Conservation (phyloP, 352 stramenopile genomes). For the Phytophthora capsici region DNA sequence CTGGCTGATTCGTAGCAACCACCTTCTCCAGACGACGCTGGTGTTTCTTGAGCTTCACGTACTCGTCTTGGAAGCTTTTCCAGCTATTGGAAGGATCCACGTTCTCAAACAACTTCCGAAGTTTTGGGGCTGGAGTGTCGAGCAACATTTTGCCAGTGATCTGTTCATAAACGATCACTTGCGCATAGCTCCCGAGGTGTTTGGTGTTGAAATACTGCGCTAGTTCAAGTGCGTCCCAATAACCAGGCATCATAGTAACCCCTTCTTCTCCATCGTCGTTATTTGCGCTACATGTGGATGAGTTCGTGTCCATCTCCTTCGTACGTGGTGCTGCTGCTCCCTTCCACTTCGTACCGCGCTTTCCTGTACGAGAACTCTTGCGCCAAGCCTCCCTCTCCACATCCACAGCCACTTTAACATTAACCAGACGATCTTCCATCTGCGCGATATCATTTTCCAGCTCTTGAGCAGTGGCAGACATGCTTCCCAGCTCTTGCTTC, state of each 20-base stretch:
- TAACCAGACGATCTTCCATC: slow-evolving; percentile 67
- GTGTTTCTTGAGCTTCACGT: slow-evolving; percentile 50
- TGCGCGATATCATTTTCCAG: slow-evolving; percentile 65
- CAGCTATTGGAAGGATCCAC: slow-evolving; percentile 39
- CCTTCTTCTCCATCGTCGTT: slow-evolving; percentile 13
- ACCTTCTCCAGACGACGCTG: slow-evolving; percentile 46
- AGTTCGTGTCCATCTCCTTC: slow-evolving; percentile 11
- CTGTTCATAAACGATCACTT: slow-evolving; percentile 62
- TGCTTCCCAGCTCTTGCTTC: slow-evolving; percentile 9
- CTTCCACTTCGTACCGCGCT: slow-evolving; percentile 70
- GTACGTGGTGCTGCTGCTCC: slow-evolving; percentile 33
- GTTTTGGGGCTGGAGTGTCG: slow-evolving; percentile 46
- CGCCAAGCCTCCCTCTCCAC: slow-evolving; percentile 63
- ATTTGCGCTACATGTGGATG: slow-evolving; percentile 9
- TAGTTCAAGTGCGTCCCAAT: slow-evolving; percentile 70
- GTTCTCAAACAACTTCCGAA: slow-evolving; percentile 52
- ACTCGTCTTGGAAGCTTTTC: slow-evolving; percentile 54
- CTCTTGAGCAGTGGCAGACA: slow-evolving; percentile 48
- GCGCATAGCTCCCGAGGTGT: slow-evolving; percentile 53
- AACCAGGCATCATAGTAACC: slow-evolving; percentile 44
- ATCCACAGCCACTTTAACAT: slow-evolving; percentile 59
- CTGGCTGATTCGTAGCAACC: slow-evolving; percentile 16
- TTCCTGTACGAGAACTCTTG: slow-evolving; percentile 52
- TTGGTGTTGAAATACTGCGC: slow-evolving; percentile 61
- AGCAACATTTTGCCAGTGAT: slow-evolving; percentile 69